Conservation (phyloP, 495 filamentous ascomycete species). For the Penicilliopsis zonata region DNA sequence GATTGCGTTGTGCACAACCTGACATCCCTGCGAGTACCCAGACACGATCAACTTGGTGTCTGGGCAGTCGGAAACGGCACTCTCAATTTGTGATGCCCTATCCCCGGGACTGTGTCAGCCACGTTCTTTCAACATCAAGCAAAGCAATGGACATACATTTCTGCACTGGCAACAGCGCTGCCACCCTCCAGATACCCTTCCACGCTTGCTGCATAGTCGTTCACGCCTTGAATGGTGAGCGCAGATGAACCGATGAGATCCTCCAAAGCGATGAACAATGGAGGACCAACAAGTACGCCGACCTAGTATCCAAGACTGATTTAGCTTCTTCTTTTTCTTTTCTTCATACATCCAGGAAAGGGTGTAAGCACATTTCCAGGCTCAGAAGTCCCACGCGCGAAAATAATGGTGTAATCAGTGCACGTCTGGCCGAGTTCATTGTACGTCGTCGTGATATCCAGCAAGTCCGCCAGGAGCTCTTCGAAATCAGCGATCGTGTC, state of each 20-base stretch:
- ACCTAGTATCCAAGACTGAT: no score
- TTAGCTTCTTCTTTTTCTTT: no score
- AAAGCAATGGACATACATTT: slow-evolving; percentile 8
- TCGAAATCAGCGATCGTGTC: background rate
- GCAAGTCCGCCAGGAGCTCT: slow-evolving; percentile 1
- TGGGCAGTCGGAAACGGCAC: slow-evolving; percentile 10
- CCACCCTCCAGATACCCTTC: slow-evolving; percentile 24
- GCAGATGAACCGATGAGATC: slow-evolving; percentile 12
- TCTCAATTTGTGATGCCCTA: slow-evolving; percentile 6
- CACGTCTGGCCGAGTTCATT: slow-evolving; percentile 21
- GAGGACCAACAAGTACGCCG: slow-evolving; percentile 21
- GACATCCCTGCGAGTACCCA: slow-evolving; percentile 19
- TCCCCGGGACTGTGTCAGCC: background rate
- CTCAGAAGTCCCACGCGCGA: slow-evolving; percentile 28
- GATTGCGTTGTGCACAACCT: slow-evolving; percentile 19
- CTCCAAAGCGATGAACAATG: slow-evolving; percentile 13
- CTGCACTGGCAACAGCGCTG: slow-evolving; percentile 12
- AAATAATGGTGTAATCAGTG: slow-evolving; percentile 27
- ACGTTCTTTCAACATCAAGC: background rate
- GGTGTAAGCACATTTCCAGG: slow-evolving; percentile 19
- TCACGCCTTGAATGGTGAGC: slow-evolving; percentile 28
- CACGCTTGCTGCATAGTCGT: slow-evolving; percentile 20
- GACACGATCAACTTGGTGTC: slow-evolving; percentile 12
- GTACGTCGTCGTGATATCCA: slow-evolving; percentile 8
- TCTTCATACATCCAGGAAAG: no score